Evolutionary conservation across 495 filamentous ascomycete species (phyloP).

Genomic region (Usnea hakonensis): DNA sequence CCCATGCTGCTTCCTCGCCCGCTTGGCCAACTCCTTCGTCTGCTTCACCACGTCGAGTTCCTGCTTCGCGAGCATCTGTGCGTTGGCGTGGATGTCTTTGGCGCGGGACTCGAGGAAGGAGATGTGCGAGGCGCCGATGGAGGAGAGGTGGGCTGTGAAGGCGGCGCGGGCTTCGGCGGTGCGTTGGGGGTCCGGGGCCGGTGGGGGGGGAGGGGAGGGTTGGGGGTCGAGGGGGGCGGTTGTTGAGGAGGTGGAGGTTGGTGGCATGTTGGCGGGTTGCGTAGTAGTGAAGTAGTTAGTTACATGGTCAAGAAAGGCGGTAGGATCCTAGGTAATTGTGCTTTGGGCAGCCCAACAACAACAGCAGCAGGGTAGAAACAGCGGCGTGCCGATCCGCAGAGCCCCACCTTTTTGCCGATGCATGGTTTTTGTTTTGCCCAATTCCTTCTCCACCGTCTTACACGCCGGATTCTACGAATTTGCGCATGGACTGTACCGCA

Average conservation of each 20-base stretch:
- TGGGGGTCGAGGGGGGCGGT: neutral
- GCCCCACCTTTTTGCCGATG: neutral
- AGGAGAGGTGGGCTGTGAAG: slow-evolving; percentile 68
- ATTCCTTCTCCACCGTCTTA: neutral
- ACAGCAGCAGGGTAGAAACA: neutral
- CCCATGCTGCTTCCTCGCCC: slow-evolving; percentile 63
- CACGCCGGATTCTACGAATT: neutral
- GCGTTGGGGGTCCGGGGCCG: slow-evolving; percentile 29
- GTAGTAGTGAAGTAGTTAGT: slow-evolving; percentile 3
- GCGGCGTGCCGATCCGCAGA: slow-evolving; percentile 1
- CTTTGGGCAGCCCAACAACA: too few species aligned
- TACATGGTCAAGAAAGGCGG: neutral
- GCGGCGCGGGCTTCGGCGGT: slow-evolving; percentile 63
- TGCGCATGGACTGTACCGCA: neutral
- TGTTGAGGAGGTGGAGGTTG: neutral
- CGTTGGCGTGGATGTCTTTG: slow-evolving; percentile 59
- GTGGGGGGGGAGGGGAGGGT: neutral
- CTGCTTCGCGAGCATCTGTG: slow-evolving; percentile 60
- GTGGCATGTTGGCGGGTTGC: neutral
- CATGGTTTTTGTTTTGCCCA: neutral
- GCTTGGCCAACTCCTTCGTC: slow-evolving; percentile 57
- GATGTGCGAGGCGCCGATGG: slow-evolving; percentile 58
- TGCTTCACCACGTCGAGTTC: slow-evolving; percentile 58
- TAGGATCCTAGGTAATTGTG: too few species aligned
- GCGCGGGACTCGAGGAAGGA: slow-evolving; percentile 65